These are phyloP conservation scores for Styphnolobium japonicum DNA, from an alignment of 306 rosid genomes.

Conservation along the genomic window DNA sequence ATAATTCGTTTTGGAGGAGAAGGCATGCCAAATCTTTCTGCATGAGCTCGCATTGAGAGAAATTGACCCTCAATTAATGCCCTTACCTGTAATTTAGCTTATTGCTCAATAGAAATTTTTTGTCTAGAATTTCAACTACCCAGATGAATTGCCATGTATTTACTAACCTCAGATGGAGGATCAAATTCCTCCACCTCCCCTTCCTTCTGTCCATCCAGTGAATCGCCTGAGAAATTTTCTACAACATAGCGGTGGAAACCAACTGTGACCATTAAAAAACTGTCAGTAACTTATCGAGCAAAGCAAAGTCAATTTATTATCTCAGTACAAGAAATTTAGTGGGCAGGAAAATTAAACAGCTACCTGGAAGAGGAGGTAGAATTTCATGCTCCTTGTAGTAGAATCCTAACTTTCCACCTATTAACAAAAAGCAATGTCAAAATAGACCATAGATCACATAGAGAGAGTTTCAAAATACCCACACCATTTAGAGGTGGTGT, in stretches of 20 bases:
- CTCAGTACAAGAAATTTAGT: not conserved
- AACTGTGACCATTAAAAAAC: conserved; percentile 41
- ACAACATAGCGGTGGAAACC: conserved; percentile 76
- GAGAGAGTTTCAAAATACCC: not conserved
- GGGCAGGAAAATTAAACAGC: conserved; percentile 9
- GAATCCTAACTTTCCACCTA: conserved; percentile 91
- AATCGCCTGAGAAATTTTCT: conserved; percentile 61
- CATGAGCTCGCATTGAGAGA: conserved; percentile 92
- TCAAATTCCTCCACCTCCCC: conserved; percentile 72
- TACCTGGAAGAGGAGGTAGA: conserved; percentile 97
- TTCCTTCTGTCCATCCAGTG: conserved; percentile 49
- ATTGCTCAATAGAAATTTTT: not conserved
- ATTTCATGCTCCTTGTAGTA: conserved; percentile 98
- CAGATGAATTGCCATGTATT: not conserved
- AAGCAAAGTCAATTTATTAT: not conserved
- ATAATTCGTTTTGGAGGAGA: conserved; percentile 85
- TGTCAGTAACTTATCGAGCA: not conserved
- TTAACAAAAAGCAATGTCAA: conserved; percentile 22
- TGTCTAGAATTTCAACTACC: conserved; percentile 9
- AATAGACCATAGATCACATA: conserved; percentile 16
- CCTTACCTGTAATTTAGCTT: conserved; percentile 58
- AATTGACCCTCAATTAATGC: conserved; percentile 87
- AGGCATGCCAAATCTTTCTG: conserved; percentile 97
- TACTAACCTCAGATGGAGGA: conserved; percentile 85
- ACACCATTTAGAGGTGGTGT: conserved; percentile 90